Base-by-base conservation (phyloP, 495 filamentous ascomycete species). In the Aspergillus avenaceus region DNA sequence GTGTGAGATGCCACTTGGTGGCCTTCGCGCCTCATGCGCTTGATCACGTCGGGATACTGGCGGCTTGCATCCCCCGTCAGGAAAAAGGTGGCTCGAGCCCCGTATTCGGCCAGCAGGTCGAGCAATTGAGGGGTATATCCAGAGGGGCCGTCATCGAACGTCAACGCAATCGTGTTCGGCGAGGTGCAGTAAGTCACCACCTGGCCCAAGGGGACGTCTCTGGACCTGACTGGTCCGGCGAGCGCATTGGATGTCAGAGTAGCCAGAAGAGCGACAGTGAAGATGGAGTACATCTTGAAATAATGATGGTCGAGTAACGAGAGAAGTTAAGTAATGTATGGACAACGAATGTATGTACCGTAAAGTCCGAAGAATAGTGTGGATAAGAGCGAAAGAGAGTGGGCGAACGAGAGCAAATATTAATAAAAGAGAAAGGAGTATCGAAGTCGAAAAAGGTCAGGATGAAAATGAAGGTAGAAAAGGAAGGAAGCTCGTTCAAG, bases 1-100 rank as follows among this genome's bases (percentile, higher is more conserved):
- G 87, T 90, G 57, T 93, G 88, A 49, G 81, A 84, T 4, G 79
- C 88, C 37, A 92, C 70, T 58, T 91, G 88, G 59, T 92, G 88
- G 0, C 86, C 86, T 45, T 76, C 73, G 28, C 69, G 61, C 50
- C 70, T 58, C 72, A 79, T 83, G 32, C 86, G 83, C 65, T 74
- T 52, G 19, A 91, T 81, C 9, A 86, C 60, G 8, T 74, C 67
- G 5, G 73, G 66, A n/a, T 70, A 69, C 2, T 64, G 72, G 9
- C 67, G 51, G 4, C 73, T 73, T 41, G 84, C 86, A 55, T 76
- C 78, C 18, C 86, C 87, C 3, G 80, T 85, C 22, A 91, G 72
- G 65, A 89, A 90, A 62, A 91, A 91, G 4, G 87, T 90, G 7
- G 80, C 85, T 47, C 78, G 83, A 36, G 78, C 81, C 13, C 72